These are phyloP conservation scores for Discostella pseudostelligera DNA, from an alignment of 108 stramenopile species.

Conservation along the genomic window DNA sequence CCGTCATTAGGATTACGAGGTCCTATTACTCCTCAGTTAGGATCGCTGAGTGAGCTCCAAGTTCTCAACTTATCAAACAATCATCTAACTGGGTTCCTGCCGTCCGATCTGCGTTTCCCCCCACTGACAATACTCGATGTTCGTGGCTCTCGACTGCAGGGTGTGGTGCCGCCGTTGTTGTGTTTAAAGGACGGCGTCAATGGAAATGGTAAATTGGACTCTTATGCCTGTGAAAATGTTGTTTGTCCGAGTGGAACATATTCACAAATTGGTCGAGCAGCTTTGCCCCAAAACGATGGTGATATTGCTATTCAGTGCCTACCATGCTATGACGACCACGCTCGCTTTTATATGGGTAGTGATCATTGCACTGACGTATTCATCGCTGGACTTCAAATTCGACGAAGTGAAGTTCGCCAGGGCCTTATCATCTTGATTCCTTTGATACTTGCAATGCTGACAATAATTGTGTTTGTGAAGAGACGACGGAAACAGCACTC, in stretches of 20 bases:
- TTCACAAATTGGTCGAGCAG: slow-evolving; percentile 38
- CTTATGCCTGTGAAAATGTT: slow-evolving; percentile 45
- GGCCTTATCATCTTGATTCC: slow-evolving; percentile 3
- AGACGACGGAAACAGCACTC: slow-evolving; percentile 24
- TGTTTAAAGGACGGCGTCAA: slow-evolving; percentile 53
- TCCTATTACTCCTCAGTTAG: slow-evolving; percentile 32
- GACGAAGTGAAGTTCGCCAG: slow-evolving; percentile 13
- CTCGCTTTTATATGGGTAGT: slow-evolving; percentile 29
- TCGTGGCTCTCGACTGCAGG: slow-evolving; percentile 30
- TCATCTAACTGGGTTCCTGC: slow-evolving; percentile 44
- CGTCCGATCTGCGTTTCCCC: slow-evolving; percentile 50
- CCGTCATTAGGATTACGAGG: slow-evolving; percentile 38
- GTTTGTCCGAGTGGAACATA: slow-evolving; percentile 45
- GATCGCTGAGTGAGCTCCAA: slow-evolving; percentile 31
- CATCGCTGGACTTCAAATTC: slow-evolving; percentile 22
- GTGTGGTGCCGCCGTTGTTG: slow-evolving; percentile 45
- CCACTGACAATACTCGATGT: slow-evolving; percentile 39
- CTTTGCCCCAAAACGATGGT: slow-evolving; percentile 20
- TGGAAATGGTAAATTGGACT: slow-evolving; percentile 42
- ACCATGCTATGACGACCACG: slow-evolving; percentile 41
- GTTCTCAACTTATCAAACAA: slow-evolving; percentile 44
- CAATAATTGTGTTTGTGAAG: slow-evolving; percentile 2
- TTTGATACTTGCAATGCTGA: slow-evolving; percentile 8
- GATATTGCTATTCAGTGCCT: slow-evolving; percentile 33
- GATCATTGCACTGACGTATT: slow-evolving; percentile 35